Evolutionary conservation across 768 basidiomycete species (phyloP), one percentile per base, ranked within the genome.

Genomic region (Termitomyces sp.): DNA sequence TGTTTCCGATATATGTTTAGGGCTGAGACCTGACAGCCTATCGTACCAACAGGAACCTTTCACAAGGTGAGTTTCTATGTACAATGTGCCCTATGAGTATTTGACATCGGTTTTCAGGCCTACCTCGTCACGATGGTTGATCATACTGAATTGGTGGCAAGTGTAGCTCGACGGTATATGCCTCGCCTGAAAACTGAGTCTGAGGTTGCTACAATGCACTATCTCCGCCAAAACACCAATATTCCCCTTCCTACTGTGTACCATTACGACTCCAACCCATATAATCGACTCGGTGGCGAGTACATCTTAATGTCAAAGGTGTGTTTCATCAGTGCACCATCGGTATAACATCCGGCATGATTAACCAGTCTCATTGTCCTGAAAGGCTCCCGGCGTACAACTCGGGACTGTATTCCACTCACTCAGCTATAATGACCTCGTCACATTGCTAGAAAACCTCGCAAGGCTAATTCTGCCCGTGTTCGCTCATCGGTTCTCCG

Each of bases 221-320:
- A 86, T 67, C 77, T 94, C 27, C 84, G 88, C 49, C 76, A 85
- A 61, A 77, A 82, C 61, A 89, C 89, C 5, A 70, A 73, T 54
- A 76, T 92, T 21, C 90, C 91, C 1, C 86, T 93, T 17, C 90
- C 91, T 0, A 77, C 72, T 30, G 82, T 94, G 5, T 88, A 87
- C 59, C 81, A 83, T 67, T 86, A 88, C 68, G 89, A 93, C 63
- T 79, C 90, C 0, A 91, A 91, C 64, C 91, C 90, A 9, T 89
- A 83, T 68, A 93, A 94, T 67, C 83, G 88, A 12, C 76, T 94
- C 28, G 91, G 90, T 0, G 88, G 88, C 19, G 91, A 94, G 69
- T 93, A 85, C 63, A 90, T 93, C 60, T 67, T 94, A 59, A 91
- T 93, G 91, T 88, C 88, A 53, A 91, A 87, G 82, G 90, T 88